Conservation (phyloP, 768 basidiomycete species). For the Antrodiella citrinella region DNA sequence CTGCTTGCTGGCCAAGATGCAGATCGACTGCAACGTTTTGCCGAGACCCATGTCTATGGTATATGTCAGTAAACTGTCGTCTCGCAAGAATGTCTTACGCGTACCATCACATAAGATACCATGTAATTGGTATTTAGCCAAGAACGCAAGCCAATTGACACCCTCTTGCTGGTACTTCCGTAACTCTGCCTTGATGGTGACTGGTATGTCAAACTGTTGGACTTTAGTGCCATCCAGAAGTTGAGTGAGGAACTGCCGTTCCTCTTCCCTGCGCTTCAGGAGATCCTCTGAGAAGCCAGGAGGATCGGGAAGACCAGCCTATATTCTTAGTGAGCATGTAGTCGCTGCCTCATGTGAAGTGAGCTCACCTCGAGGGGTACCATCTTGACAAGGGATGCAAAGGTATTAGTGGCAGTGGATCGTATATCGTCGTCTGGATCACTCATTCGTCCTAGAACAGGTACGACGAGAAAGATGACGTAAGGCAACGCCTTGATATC, state of each 20-base stretch:
- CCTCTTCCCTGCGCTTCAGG: slow-evolving; percentile 74
- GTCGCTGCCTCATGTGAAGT: background rate
- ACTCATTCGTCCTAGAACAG: slow-evolving; percentile 95
- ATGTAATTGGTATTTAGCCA: slow-evolving; percentile 95
- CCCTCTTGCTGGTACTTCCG: slow-evolving; percentile 98
- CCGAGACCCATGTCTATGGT: slow-evolving; percentile 93
- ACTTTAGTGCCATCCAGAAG: slow-evolving; percentile 94
- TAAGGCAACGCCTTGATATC: slow-evolving; percentile 95
- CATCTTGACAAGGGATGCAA: slow-evolving; percentile 96
- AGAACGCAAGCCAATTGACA: slow-evolving; percentile 97
- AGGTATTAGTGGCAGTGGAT: slow-evolving; percentile 92
- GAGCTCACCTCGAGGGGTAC: slow-evolving; percentile 83
- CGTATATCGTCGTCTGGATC: slow-evolving; percentile 89
- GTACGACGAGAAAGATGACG: slow-evolving; percentile 93
- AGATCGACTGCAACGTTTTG: slow-evolving; percentile 96
- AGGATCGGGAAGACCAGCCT: slow-evolving; percentile 97
- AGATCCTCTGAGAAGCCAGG: slow-evolving; percentile 86
- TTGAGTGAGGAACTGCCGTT: slow-evolving; percentile 88
- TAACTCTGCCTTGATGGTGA: slow-evolving; percentile 85
- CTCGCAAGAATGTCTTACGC: no score
- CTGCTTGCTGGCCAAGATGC: slow-evolving; percentile 92
- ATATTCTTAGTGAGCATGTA: background rate
- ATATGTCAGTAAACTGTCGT: slow-evolving; percentile 10
- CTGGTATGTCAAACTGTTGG: slow-evolving; percentile 80
- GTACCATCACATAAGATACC: slow-evolving; percentile 96